These are phyloP conservation scores for Ceratobasidium sp. DNA, from an alignment of 1,284 basidiomycete species.

Conservation along the genomic window DNA sequence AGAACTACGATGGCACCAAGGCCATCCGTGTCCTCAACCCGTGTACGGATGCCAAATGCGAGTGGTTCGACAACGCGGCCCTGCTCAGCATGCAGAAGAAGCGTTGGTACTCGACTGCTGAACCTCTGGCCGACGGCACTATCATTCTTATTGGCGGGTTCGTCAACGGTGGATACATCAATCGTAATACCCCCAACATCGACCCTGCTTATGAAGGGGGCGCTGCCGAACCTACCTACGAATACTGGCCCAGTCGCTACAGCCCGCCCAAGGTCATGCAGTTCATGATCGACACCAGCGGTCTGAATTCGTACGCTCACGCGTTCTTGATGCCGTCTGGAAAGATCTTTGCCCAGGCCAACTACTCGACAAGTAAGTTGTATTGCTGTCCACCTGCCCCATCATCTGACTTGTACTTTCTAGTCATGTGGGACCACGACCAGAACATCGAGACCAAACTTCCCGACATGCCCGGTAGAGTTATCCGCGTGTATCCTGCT, in stretches of 20 bases:
- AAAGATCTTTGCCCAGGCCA: conserved; percentile 54
- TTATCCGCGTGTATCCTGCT: conserved; percentile 71
- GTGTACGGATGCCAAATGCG: conserved; percentile 44
- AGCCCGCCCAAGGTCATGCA: conserved; percentile 52
- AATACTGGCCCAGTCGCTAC: conserved; percentile 73
- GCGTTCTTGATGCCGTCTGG: conserved; percentile 57
- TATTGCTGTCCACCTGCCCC: not conserved
- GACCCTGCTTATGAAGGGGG: conserved; percentile 67
- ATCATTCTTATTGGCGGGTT: conserved; percentile 67
- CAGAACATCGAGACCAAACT: conserved; percentile 65
- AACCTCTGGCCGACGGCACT: conserved; percentile 57
- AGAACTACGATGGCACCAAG: conserved; percentile 38
- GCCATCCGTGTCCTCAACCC: conserved; percentile 39
- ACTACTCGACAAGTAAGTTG: conserved; percentile 47
- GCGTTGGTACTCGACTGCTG: conserved; percentile 59
- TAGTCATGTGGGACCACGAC: conserved; percentile 70
- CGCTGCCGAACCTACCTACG: conserved; percentile 66
- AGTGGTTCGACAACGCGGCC: conserved; percentile 54
- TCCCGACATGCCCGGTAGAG: conserved; percentile 65
- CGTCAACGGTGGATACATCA: conserved; percentile 83
- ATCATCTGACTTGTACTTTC: not conserved
- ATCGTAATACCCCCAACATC: conserved; percentile 47
- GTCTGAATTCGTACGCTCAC: conserved; percentile 59
- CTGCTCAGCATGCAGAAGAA: conserved; percentile 49
- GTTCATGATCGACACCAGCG: conserved; percentile 62